Percentiles rank a stretch among this genome's conserved stretches.
phyloP scores from a whole-genome alignment of 1,284 basidiomycete genomes.

The Trichosporon sp. region DNA sequence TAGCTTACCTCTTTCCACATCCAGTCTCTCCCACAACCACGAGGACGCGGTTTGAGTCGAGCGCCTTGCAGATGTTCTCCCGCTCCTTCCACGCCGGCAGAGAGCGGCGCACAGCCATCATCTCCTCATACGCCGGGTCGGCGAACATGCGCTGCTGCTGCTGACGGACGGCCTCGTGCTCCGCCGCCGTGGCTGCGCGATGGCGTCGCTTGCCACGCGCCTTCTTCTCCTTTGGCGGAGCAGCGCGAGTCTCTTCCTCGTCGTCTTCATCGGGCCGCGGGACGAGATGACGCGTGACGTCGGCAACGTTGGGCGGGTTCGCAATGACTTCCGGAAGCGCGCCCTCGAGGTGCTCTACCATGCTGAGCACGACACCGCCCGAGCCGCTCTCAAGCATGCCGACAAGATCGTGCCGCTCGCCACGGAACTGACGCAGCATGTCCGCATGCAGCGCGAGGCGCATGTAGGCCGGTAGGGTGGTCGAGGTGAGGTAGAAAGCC shows the following conservation, averaged over 20 bases:
- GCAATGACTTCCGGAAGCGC: conserved; percentile 62
- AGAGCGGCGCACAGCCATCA: conserved; percentile 57
- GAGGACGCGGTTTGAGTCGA: conserved; percentile 63
- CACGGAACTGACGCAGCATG: conserved; percentile 56
- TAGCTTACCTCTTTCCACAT: conserved; percentile 71
- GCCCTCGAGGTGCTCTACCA: conserved; percentile 68
- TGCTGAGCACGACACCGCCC: conserved; percentile 65
- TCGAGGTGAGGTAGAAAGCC: conserved; percentile 68
- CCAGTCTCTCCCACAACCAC: conserved; percentile 80
- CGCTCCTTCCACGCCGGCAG: conserved; percentile 72
- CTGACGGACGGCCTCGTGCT: conserved; percentile 57
- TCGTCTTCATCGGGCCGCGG: conserved; percentile 44
- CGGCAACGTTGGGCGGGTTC: conserved; percentile 63
- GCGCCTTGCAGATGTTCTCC: conserved; percentile 58
- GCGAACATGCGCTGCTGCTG: conserved; percentile 50
- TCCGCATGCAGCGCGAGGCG: conserved; percentile 72
- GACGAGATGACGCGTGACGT: conserved; percentile 61
- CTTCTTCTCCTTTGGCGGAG: conserved; percentile 6
- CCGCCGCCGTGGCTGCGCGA: conserved; percentile 55
- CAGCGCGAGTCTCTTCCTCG: conserved; percentile 13
- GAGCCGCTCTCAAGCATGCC: conserved; percentile 61
- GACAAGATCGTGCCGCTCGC: conserved; percentile 50
- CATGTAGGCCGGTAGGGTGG: conserved; percentile 69
- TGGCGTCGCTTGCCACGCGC: conserved; percentile 10
- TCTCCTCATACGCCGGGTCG: conserved; percentile 55